Conservation (phyloP, 2,329 filamentous ascomycete species). For the Pseudogymnoascus sp. region DNA sequence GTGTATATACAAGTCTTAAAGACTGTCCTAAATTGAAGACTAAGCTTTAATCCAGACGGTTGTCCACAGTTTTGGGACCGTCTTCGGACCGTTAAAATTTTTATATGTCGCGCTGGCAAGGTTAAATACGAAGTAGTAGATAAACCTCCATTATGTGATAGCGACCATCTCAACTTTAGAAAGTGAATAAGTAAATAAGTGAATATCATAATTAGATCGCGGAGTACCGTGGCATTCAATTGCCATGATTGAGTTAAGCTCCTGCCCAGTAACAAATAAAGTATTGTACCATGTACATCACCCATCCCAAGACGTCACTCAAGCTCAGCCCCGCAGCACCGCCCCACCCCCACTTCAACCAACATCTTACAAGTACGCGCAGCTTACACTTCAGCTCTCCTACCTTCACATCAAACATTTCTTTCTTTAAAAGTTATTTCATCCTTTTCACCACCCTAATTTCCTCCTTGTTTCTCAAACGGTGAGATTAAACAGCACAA, state of each 20-base stretch:
- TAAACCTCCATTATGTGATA: not conserved
- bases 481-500: not conserved
- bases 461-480: not conserved
- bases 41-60: too few species aligned
- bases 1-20: too few species aligned
- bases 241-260: not conserved
- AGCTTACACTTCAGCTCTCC: conserved; percentile 4
- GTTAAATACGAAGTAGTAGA: too few species aligned
- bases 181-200: not conserved
- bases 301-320: not conserved
- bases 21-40: too few species aligned
- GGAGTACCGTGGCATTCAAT: not conserved
- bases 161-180: not conserved
- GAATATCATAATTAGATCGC: not conserved
- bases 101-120: too few species aligned
- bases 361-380: not conserved
- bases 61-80: too few species aligned
- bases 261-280: not conserved
- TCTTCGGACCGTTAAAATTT: too few species aligned
- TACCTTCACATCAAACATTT: conserved; percentile 2
- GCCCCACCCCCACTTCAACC: not conserved
- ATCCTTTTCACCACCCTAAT: not conserved
- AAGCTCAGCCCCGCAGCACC: conserved; percentile 7
- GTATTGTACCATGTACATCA: not conserved
- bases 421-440: not conserved